Evolutionary conservation across 2,329 filamentous ascomycete genomes (phyloP).

Genomic region (Penicillium decumbens): DNA sequence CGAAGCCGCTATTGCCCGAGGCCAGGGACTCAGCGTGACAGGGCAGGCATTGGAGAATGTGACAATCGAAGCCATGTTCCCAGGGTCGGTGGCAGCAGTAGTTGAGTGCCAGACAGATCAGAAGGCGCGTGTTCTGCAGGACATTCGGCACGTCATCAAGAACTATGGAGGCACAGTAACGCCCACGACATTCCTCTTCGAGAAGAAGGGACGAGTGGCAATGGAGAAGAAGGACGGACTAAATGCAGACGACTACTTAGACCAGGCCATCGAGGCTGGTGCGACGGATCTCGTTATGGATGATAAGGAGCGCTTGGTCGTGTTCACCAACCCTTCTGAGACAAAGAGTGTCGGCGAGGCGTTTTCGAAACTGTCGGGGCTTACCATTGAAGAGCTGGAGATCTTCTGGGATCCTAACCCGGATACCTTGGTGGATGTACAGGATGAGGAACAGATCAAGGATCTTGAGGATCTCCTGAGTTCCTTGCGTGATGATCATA

Average conservation of each 20-base stretch:
- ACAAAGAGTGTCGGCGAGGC: slow-evolving; percentile 61
- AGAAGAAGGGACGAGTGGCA: slow-evolving; percentile 69
- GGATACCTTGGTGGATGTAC: slow-evolving; percentile 66
- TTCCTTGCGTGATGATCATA: slow-evolving; percentile 57
- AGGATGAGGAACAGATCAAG: slow-evolving; percentile 53
- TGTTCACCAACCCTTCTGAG: slow-evolving; percentile 64
- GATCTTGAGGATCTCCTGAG: slow-evolving; percentile 57
- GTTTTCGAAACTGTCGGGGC: slow-evolving; percentile 58
- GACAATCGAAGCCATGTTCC: slow-evolving; percentile 75
- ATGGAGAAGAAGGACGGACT: slow-evolving; percentile 58
- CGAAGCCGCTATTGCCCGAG: slow-evolving; percentile 78
- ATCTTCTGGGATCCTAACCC: slow-evolving; percentile 82
- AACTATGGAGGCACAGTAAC: slow-evolving; percentile 64
- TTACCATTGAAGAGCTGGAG: slow-evolving; percentile 68
- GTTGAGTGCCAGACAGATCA: slow-evolving; percentile 84
- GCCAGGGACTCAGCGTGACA: slow-evolving; percentile 73
- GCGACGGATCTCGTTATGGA: slow-evolving; percentile 56
- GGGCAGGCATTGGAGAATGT: slow-evolving; percentile 73
- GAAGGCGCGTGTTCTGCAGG: slow-evolving; percentile 66
- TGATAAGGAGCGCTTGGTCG: slow-evolving; percentile 63
- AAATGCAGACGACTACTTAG: slow-evolving; percentile 66
- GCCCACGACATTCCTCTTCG: slow-evolving; percentile 78
- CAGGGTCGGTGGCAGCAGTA: slow-evolving; percentile 67
- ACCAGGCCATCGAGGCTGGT: slow-evolving; percentile 79
- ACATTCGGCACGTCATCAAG: slow-evolving; percentile 68